Base-by-base conservation (phyloP, 2,329 filamentous ascomycete genomes). In the Scleromitrula shiraiana region DNA sequence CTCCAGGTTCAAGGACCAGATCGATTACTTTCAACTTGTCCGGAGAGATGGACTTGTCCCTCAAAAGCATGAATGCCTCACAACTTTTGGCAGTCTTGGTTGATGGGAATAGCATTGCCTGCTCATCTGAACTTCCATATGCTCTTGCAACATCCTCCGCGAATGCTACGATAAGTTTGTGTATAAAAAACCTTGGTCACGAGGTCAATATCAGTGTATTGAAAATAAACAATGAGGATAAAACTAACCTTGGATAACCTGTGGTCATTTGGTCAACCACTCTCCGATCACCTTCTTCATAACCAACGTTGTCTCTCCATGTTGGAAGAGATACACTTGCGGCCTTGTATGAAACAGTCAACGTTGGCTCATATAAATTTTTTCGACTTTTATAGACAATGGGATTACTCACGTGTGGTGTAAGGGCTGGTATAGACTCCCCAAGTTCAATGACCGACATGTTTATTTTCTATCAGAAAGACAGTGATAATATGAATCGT, bases 311-410 rank as follows among this genome's bases (percentile, higher is more conserved):
- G 56, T 89, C 75, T 56, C 75, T 76, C 93, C 93, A 98, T 68
- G 89, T 94, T 32, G 93, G 93, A 22, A 98, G 72, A 14, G 93
- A 97, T 35, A 97, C 91, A 66, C 91, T 97, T 56, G 97, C 88
- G 55, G 91, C 93, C 90, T 96, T n/a, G 23, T 19, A 20, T 47
- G 40, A 19, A 30, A 38, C 7, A 30, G 9, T 37, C 22, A 36
- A 22, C 20, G 15, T n/a, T 53, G 53, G 51, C 35, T 55, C 46
- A 50, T 17, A 49, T 10, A 7, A 30, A 35, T 20, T 20, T 35
- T 7, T 27, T n/a, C 19, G n/a, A 19, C 10, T 8, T 19, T 12
- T 19, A 26, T 49, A 24, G 14, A 22, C 7, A 15, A 20, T 20
- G 32, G 19, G 24, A 32, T 19, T 12, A 57, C 63, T 58, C 56